phyloP scores from a whole-genome alignment of 108 stramenopile genomes.

The Chaetoceros muelleri region DNA sequence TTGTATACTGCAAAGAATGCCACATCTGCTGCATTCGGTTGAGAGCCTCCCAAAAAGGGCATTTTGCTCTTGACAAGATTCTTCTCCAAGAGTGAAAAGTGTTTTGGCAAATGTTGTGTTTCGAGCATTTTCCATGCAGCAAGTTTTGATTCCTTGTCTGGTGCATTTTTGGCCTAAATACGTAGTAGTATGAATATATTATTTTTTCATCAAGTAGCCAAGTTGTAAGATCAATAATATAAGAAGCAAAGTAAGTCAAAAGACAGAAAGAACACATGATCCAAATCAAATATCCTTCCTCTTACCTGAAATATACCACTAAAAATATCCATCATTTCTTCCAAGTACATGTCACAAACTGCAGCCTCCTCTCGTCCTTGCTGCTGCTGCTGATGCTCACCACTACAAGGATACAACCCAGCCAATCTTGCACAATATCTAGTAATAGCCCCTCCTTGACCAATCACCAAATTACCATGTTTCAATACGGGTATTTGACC shows the following conservation, averaged over 20 bases:
- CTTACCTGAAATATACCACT: not conserved
- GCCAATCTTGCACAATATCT: slow-evolving; percentile 2
- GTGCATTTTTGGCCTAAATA: not conserved
- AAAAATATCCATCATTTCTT: slow-evolving; percentile 7
- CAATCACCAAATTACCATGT: slow-evolving; percentile 2
- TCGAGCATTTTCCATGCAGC: slow-evolving; percentile 2
- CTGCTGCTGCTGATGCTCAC: no score
- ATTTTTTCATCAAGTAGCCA: no score
- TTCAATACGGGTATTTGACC: slow-evolving; percentile 2
- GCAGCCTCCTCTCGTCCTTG: not conserved
- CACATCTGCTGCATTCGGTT: slow-evolving; percentile 6
- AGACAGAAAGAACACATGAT: no score
- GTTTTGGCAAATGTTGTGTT: not conserved
- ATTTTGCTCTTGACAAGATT: not conserved
- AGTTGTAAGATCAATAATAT: no score
- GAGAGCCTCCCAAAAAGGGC: not conserved
- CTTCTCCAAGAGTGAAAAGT: slow-evolving; percentile 5
- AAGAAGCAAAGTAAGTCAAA: no score
- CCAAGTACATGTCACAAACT: slow-evolving; percentile 5
- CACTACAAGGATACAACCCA: slow-evolving; percentile 3
- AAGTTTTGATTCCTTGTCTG: not conserved
- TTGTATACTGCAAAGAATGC: not conserved
- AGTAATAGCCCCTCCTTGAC: slow-evolving; percentile 6
- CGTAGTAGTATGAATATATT: no score
- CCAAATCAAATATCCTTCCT: not conserved